Base-by-base conservation (phyloP, 2,329 filamentous ascomycete genomes). In the Neophaeococcomyces aloes region DNA sequence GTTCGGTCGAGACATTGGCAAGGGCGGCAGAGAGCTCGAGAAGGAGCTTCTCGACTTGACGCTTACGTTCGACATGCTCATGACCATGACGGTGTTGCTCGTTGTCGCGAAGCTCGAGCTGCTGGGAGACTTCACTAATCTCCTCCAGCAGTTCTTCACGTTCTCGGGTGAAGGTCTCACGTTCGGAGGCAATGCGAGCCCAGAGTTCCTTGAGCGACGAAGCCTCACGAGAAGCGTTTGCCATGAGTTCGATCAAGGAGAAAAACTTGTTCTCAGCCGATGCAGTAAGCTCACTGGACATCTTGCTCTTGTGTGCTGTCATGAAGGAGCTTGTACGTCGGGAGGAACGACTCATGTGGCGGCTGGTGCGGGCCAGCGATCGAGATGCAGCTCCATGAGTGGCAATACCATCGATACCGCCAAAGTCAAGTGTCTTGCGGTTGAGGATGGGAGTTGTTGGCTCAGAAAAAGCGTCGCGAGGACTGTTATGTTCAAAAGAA, bases 231-330 rank as follows among this genome's bases (percentile, higher is more conserved):
- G 53, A 56, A 27, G 57, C 58, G 38, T 42, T 56, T 21, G 51
- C 46, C 51, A 60, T 58, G 35, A 59, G 47, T 33, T 60, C 58
- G 17, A 60, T 58, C 45, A 60, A 43, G 11, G 51, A 47, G 45
- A 57, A 53, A 49, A 60, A 60, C 43, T 58, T 59, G 48, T 44
- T 47, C 46, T 59, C 58, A 19, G 56, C 57, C 34, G 59, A 53
- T n/a, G 49, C 45, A 19, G 51, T 56, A 15, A 54, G 43, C 44
- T 59, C 58, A 29, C 49, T 45, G 7, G 56, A 55, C 53, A 58
- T 55, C 37, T 56, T 54, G 10, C 21, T 27, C 37, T 31, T 33
- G 21, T 39, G 38, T n/a, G 38, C 14, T 29, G 38, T 29, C 32
- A 46, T 30, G 38, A 46, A 33, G 14, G 44, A 38, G 27, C 44